These are phyloP conservation scores for Nemania serpens DNA, from an alignment of 2,329 filamentous ascomycete genomes.

Conservation along the genomic window DNA sequence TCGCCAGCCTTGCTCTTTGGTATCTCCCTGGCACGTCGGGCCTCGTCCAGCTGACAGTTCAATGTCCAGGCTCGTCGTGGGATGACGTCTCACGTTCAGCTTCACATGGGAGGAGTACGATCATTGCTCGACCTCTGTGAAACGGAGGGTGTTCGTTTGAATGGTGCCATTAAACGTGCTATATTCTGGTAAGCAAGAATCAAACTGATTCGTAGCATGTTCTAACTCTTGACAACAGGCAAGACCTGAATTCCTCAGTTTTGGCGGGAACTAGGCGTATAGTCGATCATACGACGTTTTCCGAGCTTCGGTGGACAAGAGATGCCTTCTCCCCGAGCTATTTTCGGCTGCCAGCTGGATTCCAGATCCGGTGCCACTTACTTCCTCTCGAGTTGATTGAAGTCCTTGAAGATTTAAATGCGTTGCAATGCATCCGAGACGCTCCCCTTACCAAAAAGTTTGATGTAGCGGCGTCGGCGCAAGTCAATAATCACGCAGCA, in stretches of 20 bases:
- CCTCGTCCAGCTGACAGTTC: slow-evolving; percentile 12
- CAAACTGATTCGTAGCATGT: neutral
- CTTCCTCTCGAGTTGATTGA: slow-evolving; percentile 42
- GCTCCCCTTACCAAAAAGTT: slow-evolving; percentile 15
- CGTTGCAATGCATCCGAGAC: slow-evolving; percentile 47
- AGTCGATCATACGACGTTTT: slow-evolving; percentile 48
- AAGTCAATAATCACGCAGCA: slow-evolving; percentile 48
- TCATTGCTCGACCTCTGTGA: slow-evolving; percentile 43
- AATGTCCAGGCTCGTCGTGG: slow-evolving; percentile 44
- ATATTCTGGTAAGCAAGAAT: slow-evolving; percentile 47
- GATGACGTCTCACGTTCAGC: slow-evolving; percentile 44
- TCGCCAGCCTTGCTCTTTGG: slow-evolving; percentile 14
- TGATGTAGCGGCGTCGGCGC: slow-evolving; percentile 37
- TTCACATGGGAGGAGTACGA: slow-evolving; percentile 48
- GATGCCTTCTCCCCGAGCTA: slow-evolving; percentile 38
- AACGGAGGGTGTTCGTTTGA: slow-evolving; percentile 39
- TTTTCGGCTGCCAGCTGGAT: slow-evolving; percentile 44
- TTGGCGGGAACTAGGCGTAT: slow-evolving; percentile 47
- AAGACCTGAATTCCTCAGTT: slow-evolving; percentile 49
- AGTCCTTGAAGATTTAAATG: slow-evolving; percentile 46
- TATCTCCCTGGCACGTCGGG: neutral
- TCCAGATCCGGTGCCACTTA: slow-evolving; percentile 34
- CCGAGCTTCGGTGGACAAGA: slow-evolving; percentile 47
- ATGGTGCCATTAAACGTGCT: slow-evolving; percentile 48
- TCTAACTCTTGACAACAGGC: slow-evolving; percentile 40